Evolutionary conservation across 345 rosid genomes (phyloP), one percentile per base, ranked within the genome.

Genomic region (Crucihimalaya himalaica): DNA sequence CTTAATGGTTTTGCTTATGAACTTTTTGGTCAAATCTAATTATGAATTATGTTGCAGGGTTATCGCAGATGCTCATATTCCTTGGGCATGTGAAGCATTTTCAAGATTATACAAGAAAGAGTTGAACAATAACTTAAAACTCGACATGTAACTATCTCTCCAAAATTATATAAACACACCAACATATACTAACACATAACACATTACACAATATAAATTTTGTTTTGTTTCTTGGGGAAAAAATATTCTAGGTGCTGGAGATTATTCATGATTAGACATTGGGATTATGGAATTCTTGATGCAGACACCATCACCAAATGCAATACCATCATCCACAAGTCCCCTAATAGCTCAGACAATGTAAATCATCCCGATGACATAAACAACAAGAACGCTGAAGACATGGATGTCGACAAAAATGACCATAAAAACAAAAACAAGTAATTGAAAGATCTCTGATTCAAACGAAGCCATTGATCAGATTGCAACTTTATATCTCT

Each of bases 71-170:
- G 88, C 94, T 42, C 99, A 90, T 27, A 81, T 92, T 56, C 84
- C 98, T 15, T 90, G 98, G 99, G 96, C 94, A 23, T 95, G 96
- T 5, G 97, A 89, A 72, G 97, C 96, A 5, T 90, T 95, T 79
- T 81, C 97, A 27, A 84, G 84, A 70, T 80, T 84, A 70, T 91
- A 92, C 73, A 82, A 86, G 28, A 75, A 66, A 64, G 82, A 84
- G 46, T 81, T 95, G 70, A 66, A 81, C 15, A 27, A 18, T 37
- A 73, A 81, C 56, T 79, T 88, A 11, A 51, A 88, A 46, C 84
- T 88, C 42, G 77, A 81, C 60, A 83, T 91, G 99, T 93, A 88
- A 66, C 13, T 13, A 40, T 16, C 39, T 18, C 43, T 32, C 4
- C 13, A 14, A 4, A 58, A 16, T 13, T 46, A 4, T 39, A n/a